Base-by-base conservation (phyloP, 768 basidiomycete genomes). In the Amanita rimosa region DNA sequence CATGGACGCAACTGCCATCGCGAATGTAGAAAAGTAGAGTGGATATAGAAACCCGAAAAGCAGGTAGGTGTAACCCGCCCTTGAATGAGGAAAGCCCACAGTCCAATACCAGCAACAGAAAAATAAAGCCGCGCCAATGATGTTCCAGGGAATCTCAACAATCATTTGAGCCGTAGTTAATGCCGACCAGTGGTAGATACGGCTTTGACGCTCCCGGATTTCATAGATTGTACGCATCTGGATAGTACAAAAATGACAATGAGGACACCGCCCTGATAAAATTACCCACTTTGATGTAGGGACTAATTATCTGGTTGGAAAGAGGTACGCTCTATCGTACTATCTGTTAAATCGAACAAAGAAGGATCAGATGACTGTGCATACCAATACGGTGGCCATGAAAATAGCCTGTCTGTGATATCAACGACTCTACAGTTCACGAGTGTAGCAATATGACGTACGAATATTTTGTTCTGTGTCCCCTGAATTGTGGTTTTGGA, bases 41-140 rank as follows among this genome's bases (percentile, higher is more conserved):
- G 82, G 78, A 60, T 79, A 84, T 38, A 76, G 58, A 8, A 84
- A 57, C 0, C 71, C 74, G 19, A 74, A 62, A 46, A 77, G 64
- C 6, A 85, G 67, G 60, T 74, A 82, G 1, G 75, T 78, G 61
- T 73, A 83, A 3, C 71, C 83, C 1, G 66, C 79, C 35, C 81
- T 67, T 10, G 70, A 67, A 5, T 57, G 66, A 2, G 68, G 67
- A 58, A 79, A 79, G 1, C 79, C 82, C 19, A 84, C 78, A 1
- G 81, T 81, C 78, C 79, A 85, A 60, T 74, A 86, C 83, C 83
- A 86, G 58, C 77, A 81, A 16, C 80, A 57, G 67, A 78, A 86
- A 68, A 78, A 80, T 4, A 85, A 40, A 0, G 72, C 67, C 0
- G 81, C 76, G 21, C 77, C 77, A 1, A 79, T 11, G 14, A 83